phyloP scores from a whole-genome alignment of 2,329 filamentous ascomycete genomes.

The Blumeriella jaapii region DNA sequence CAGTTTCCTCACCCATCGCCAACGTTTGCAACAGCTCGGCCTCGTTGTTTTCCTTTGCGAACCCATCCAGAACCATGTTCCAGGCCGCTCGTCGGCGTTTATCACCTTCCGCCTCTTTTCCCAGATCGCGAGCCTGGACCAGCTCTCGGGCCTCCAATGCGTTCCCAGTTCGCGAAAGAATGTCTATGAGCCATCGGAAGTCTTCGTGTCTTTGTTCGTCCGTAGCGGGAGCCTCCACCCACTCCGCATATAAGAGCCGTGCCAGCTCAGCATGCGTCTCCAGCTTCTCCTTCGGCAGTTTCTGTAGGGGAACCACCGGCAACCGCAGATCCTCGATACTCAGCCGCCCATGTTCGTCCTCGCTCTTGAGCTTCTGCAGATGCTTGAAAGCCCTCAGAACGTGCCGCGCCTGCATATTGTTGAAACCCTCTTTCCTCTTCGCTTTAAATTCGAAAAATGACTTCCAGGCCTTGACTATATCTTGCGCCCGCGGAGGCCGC shows the following conservation, averaged over 20 bases:
- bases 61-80: slow-evolving; percentile 45
- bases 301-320: slow-evolving; percentile 11
- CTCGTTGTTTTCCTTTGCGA: slow-evolving; percentile 48
- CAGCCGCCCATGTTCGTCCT: slow-evolving; percentile 12
- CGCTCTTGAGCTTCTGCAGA: slow-evolving; percentile 32
- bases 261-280: slow-evolving; percentile 17
- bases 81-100: slow-evolving; percentile 28
- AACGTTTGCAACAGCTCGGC: slow-evolving; percentile 45
- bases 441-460: slow-evolving; percentile 50
- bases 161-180: slow-evolving; percentile 18
- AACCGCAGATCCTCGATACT: slow-evolving; percentile 10
- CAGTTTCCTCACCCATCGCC: slow-evolving; percentile 37
- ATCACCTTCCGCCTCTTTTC: not conserved
- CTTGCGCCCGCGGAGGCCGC: slow-evolving; percentile 50
- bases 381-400: slow-evolving; percentile 49
- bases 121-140: slow-evolving; percentile 3
- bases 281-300: slow-evolving; percentile 17
- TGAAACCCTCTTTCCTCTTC: slow-evolving; percentile 37
- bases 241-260: slow-evolving; percentile 15
- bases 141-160: slow-evolving; percentile 19
- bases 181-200: slow-evolving; percentile 6
- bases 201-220: slow-evolving; percentile 1
- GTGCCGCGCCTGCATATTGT: slow-evolving; percentile 56
- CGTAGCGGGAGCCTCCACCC: not conserved
- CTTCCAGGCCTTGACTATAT: slow-evolving; percentile 53